Percentiles rank a stretch among this genome's conserved stretches.
Evolutionary conservation across 441 rosid species (phyloP).

Genomic region (Codiaeum variegatum): DNA sequence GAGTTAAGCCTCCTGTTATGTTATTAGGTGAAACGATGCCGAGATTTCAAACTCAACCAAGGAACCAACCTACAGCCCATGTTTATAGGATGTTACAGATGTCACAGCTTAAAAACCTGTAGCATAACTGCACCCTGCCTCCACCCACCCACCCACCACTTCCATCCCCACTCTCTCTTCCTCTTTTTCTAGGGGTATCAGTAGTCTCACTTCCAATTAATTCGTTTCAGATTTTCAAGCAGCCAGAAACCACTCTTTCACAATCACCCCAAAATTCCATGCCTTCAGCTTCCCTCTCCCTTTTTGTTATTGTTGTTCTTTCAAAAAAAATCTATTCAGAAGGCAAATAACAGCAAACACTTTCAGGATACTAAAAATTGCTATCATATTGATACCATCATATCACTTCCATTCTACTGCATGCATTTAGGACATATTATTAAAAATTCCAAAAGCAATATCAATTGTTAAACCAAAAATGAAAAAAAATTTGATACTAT

Average conservation of each 20-base stretch:
- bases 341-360: no score
- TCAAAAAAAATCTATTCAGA: background rate
- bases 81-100: background rate
- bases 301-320: background rate
- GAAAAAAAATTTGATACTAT: background rate
- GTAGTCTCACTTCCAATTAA: background rate
- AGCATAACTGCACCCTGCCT: background rate
- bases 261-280: background rate
- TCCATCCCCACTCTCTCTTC: no score
- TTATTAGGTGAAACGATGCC: background rate
- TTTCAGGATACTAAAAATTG: no score
- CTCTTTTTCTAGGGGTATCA: background rate
- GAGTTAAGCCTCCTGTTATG: background rate
- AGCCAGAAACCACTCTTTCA: background rate
- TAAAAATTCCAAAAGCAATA: background rate
- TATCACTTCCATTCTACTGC: background rate
- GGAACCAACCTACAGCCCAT: background rate
- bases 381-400: no score
- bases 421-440: constrained; percentile 6
- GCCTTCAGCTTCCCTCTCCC: background rate
- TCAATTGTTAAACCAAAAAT: background rate
- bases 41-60: background rate
- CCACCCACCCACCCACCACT: background rate
- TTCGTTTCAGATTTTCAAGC: background rate
- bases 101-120: background rate